Evolutionary conservation across 129 eudicot species (phyloP), one percentile per base, ranked within the genome.

Genomic region (Erigeron canadensis): DNA sequence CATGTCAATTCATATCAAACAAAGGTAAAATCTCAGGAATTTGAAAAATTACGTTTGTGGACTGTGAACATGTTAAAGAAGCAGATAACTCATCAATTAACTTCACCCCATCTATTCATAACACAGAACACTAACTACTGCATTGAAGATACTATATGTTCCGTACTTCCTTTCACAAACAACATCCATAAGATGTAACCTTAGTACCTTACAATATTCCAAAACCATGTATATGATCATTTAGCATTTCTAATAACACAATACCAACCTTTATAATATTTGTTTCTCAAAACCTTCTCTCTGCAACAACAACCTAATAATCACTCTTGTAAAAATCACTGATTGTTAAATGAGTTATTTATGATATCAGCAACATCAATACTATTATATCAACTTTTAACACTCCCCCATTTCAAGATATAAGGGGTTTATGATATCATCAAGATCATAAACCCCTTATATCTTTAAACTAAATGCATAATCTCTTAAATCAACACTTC

Each of bases 161-260:
- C 53, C 51, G 63, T 37, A 50, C 73, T 69, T 51, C 63, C 42
- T 53, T 17, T 28, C 64, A 59, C 73, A 69, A 62, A 69, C 6
- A 69, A 50, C 62, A 63, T 53, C 47, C 62, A 28, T 51, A 51
- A 17, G 60, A 50, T 50, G 47, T 74, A 39, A 64, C 72, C 45
- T 41, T 51, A 55, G 11, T 51, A 64, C 72, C 45, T 41, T 51
- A 55, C 17, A 53, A n/a, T 40, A n/a, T 21, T 55, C 54, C 65
- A 23, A 56, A 37, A 54, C 22, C 64, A 65, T 63, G 58, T 21
- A 65, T 66, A 63, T 41, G 62, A 44, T 64, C 57, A 65, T 38
- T 53, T 17, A 75, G 44, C 66, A 41, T n/a, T 74, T 57, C 53
- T 75, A 19, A 22, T 22, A 65, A 51, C 21, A 39, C 38, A 65